phyloP scores from a whole-genome alignment of 768 basidiomycete species.

The Suillus cothurnatus region DNA sequence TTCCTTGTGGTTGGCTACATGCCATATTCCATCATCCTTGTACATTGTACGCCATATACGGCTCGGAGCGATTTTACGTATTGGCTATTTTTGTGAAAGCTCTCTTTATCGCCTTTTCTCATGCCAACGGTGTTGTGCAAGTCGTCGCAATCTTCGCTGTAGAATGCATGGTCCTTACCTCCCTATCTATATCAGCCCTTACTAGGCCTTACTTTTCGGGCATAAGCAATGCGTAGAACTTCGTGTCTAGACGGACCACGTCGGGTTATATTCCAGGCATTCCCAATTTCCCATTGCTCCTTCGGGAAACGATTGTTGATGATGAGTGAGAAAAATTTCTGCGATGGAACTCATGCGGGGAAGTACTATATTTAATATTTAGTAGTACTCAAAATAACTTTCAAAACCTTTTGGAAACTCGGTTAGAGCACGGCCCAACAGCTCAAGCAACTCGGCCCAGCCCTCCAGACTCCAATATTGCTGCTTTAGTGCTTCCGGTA shows the following conservation, averaged over 20 bases:
- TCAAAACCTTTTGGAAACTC: too few species aligned
- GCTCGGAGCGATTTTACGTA: constrained; percentile 66
- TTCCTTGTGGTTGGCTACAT: constrained; percentile 59
- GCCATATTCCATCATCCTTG: constrained; percentile 48
- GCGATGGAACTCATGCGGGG: neutral
- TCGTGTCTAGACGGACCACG: too few species aligned
- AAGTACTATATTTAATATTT: too few species aligned
- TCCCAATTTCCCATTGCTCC: neutral
- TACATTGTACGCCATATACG: constrained; percentile 69
- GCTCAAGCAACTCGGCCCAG: too few species aligned
- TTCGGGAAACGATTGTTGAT: too few species aligned
- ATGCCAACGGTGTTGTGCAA: constrained; percentile 65
- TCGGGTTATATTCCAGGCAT: neutral
- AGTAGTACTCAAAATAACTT: too few species aligned
- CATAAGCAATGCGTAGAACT: neutral
- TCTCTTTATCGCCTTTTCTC: constrained; percentile 68
- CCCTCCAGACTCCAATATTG: too few species aligned
- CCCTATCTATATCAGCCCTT: constrained; percentile 51
- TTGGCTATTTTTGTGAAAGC: constrained; percentile 65
- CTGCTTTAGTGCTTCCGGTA: too few species aligned
- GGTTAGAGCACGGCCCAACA: too few species aligned
- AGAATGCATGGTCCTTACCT: constrained; percentile 61
- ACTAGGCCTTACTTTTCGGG: too few species aligned
- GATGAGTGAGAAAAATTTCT: neutral
- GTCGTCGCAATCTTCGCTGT: constrained; percentile 65